These are phyloP conservation scores for Mycogone perniciosa DNA, from an alignment of 2,329 filamentous ascomycete genomes.

Conservation along the genomic window DNA sequence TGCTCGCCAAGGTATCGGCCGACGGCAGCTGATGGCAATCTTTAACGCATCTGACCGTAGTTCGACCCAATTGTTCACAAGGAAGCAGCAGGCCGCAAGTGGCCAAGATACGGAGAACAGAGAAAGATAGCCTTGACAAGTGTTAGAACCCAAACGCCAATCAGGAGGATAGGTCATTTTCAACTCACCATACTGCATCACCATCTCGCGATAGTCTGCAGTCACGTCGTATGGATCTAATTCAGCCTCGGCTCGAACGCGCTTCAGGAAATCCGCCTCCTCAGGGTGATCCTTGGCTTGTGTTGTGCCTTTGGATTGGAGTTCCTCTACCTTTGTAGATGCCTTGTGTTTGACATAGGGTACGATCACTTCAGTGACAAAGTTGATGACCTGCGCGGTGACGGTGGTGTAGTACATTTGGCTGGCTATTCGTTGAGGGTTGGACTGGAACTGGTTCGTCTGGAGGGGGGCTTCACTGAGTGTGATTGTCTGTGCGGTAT, in stretches of 20 bases:
- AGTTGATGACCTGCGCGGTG: constrained; percentile 84
- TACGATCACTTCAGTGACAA: constrained; percentile 76
- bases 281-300: constrained; percentile 62
- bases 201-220: constrained; percentile 87
- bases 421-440: constrained; percentile 73
- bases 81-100: constrained; percentile 78
- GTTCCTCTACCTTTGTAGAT: constrained; percentile 71
- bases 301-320: constrained; percentile 51
- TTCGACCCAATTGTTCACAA: constrained; percentile 95
- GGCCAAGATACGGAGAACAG: constrained; percentile 95
- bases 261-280: constrained; percentile 71
- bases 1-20: constrained; percentile 81
- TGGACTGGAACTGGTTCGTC: constrained; percentile 66
- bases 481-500: constrained; percentile 67
- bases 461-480: constrained; percentile 67
- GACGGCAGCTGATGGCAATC: constrained; percentile 81
- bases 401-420: constrained; percentile 97
- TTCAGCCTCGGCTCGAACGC: constrained; percentile 77
- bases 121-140: constrained; percentile 66
- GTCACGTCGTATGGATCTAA: constrained; percentile 85
- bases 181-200: constrained; percentile 62
- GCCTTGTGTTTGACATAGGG: constrained; percentile 77
- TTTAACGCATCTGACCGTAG: constrained; percentile 91
- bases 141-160: constrained; percentile 5
- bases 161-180: background rate